Evolutionary conservation across 2,329 filamentous ascomycete genomes (phyloP).

Genomic region (Kalaharituber pfeilii): DNA sequence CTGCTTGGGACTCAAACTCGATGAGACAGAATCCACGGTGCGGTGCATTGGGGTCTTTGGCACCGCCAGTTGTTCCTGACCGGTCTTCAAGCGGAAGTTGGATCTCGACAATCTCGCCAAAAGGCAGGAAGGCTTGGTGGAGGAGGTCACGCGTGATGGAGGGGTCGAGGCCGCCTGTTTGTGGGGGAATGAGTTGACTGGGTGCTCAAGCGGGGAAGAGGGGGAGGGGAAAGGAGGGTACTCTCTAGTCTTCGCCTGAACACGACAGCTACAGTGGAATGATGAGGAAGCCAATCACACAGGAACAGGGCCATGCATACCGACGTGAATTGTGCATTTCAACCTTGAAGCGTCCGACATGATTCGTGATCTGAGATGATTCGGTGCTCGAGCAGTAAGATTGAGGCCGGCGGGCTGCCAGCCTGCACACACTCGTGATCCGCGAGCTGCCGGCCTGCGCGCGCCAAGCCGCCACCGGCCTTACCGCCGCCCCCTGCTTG

Average conservation of each 20-base stretch:
- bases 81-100: conserved; percentile 49
- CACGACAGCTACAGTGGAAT: background rate
- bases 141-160: conserved; percentile 58
- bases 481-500: too few relatives aligned
- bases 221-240: background rate
- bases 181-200: background rate
- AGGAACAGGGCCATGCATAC: too few relatives aligned
- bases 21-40: conserved; percentile 90
- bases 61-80: background rate
- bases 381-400: too few relatives aligned
- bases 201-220: background rate
- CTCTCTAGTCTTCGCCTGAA: background rate
- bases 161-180: conserved; percentile 56
- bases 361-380: background rate
- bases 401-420: too few relatives aligned
- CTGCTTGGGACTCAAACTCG: conserved; percentile 70
- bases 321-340: conserved; percentile 79
- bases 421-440: too few relatives aligned
- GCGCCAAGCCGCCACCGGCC: too few relatives aligned
- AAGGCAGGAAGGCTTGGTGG: conserved; percentile 85
- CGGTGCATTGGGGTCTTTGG: background rate
- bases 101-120: conserved; percentile 87
- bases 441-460: too few relatives aligned
- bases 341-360: conserved; percentile 74
- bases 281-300: too few relatives aligned